phyloP scores from a whole-genome alignment of 2,329 filamentous ascomycete genomes.

The Aspergillus transmontanensis region DNA sequence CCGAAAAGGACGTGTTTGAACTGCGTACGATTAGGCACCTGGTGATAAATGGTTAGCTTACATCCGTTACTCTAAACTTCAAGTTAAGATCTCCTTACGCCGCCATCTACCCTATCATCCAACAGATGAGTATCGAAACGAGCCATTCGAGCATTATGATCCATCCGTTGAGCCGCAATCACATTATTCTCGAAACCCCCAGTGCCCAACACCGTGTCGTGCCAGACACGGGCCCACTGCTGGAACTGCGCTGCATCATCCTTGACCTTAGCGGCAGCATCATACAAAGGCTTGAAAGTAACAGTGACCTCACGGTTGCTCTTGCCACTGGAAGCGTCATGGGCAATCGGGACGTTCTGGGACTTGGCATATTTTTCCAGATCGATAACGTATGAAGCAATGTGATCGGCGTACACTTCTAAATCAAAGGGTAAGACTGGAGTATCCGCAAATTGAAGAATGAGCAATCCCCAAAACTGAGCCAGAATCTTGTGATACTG shows the following conservation, averaged over 20 bases:
- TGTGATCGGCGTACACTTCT: constrained; percentile 66
- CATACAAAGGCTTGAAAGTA: constrained; percentile 61
- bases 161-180: constrained; percentile 67
- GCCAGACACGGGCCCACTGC: constrained; percentile 77
- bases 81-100: constrained; percentile 60
- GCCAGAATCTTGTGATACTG: constrained; percentile 77
- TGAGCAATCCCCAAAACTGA: constrained; percentile 77
- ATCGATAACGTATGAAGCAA: constrained; percentile 67
- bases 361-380: constrained; percentile 67
- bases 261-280: constrained; percentile 65
- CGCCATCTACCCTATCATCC: constrained; percentile 71
- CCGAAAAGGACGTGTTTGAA: constrained; percentile 93
- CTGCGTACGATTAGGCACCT: constrained; percentile 85
- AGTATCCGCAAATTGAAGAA: constrained; percentile 80
- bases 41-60: constrained; percentile 18
- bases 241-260: constrained; percentile 67
- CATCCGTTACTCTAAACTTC: background rate
- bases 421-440: constrained; percentile 83
- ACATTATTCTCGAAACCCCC: constrained; percentile 76
- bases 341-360: constrained; percentile 46
- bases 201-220: constrained; percentile 67
- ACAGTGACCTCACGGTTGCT: constrained; percentile 38
- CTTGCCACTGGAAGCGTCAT: constrained; percentile 6
- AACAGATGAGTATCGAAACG: constrained; percentile 81
- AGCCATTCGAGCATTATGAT: constrained; percentile 78